Base-by-base conservation (phyloP, 805 yeast species). In the Metschnikowia sp. region DNA sequence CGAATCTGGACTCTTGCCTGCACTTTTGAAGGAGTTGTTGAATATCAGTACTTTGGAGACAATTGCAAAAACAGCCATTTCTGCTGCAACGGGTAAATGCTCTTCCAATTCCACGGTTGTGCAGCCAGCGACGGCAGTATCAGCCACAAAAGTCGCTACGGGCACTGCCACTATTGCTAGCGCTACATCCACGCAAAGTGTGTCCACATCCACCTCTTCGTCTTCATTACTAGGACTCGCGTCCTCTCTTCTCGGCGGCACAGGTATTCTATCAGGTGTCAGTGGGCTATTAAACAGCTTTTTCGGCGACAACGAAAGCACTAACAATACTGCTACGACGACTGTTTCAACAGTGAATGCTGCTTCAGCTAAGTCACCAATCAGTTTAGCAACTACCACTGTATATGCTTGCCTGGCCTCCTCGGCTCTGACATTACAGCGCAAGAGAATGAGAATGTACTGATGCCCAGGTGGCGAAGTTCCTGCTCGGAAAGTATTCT, bases 31-130 rank as follows among this genome's bases (percentile, higher is more conserved):
- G 45, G 63, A 69, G 44, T 55, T 72, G 42, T 60, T 69, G 47
- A 65, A 62, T 42, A 55, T 64, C 37, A 43, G 58, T 36, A 71
- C 74, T 39, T 63, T 70, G 50, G 42, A 60, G 36, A 66, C 69
- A 13, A 68, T 72, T 34, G 60, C 62, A 19, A 56, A 63, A 40
- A 70, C 68, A 40, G 71, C 74, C 1, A 61, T 70, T 47, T 68
- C 70, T 22, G 76, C 74, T 2, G 63, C 62, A 48, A 36, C 47
- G 7, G 59, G 59, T 5, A 63, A 66, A 22, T 74, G 75, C 35
- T 26, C 53, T 13, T 8, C 43, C 35, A 41, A 9, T 18, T 36
- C 47, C 30, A 33, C 18, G 2, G 18, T 15, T 15, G 18, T 11
- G 43, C 12, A 32, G 32, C 49, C 30, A 43, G 34, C 45, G 19